phyloP scores from a whole-genome alignment of 192 early-diverging fungal genomes.

The Entophlyctis helioformis region DNA sequence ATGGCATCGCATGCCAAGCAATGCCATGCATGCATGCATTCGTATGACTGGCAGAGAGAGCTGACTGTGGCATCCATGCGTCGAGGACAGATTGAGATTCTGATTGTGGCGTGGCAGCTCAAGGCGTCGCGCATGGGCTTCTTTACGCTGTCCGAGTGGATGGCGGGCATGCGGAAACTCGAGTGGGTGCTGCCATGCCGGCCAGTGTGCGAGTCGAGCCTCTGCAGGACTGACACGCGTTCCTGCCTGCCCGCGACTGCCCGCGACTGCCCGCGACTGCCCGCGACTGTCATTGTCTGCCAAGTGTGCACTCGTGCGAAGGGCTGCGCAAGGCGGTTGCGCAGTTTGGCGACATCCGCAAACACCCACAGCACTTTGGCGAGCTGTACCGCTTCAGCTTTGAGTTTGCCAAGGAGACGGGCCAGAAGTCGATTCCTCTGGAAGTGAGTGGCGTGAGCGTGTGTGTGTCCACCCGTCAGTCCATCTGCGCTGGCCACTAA shows the following conservation, averaged over 20 bases:
- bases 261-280: neutral
- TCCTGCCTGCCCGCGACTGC: neutral
- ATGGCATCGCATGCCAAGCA: neutral
- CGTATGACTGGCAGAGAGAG: neutral
- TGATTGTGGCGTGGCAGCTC: conserved; percentile 14
- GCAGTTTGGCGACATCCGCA: conserved; percentile 1
- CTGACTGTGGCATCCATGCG: neutral
- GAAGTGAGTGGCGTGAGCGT: conserved; percentile 42
- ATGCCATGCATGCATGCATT: neutral
- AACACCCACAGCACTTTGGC: conserved; percentile 27
- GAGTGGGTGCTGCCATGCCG: conserved; percentile 2
- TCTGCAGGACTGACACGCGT: no score
- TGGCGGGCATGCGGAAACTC: conserved; percentile 10
- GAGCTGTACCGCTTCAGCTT: conserved; percentile 55
- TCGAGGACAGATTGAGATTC: conserved; percentile 8
- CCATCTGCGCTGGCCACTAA: no score
- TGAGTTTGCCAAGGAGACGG: conserved; percentile 47
- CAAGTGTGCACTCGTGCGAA: conserved; percentile 11
- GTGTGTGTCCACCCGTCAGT: no score
- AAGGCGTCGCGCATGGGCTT: conserved; percentile 14
- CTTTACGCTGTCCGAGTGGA: conserved; percentile 14
- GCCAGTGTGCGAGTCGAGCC: neutral
- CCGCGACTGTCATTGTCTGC: neutral
- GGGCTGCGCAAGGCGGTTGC: neutral
- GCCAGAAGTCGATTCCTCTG: conserved; percentile 45